Base-by-base conservation (phyloP, 2,329 filamentous ascomycete genomes). In the Ophiocordyceps robertsii region DNA sequence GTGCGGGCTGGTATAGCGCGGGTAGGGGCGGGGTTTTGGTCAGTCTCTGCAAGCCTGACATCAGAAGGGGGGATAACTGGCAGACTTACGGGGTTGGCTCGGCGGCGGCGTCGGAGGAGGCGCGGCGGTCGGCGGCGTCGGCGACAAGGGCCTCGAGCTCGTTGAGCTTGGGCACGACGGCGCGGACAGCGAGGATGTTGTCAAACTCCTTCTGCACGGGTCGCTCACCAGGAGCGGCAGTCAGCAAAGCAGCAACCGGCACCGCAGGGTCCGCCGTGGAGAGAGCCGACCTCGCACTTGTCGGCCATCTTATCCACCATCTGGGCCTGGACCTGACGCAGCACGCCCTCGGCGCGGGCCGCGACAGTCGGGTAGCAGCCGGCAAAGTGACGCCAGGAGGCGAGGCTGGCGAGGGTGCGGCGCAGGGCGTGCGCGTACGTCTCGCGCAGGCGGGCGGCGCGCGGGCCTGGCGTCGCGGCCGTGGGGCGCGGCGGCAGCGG, bases 291-390 rank as follows among this genome's bases (percentile, higher is more conserved):
- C 56, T 67, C 62, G 49, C 75, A 78, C 46, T 76, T 68, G 48
- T 66, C 63, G 19, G 65, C 63, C 46, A 81, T 56, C 49, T 73
- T 65, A 13, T 68, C 68, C 11, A 77, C 69, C 71, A 81, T 75
- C 54, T 74, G 71, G 42, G 59, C 57, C 62, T 79, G 76, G 35
- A 80, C 69, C 48, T 69, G 66, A 47, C 62, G 63, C 51, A 81
- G 62, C 32, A 71, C 66, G 8, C 58, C 61, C 21, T 72, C 71
- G 17, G 73, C 68, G 46, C 65, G 61, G 33, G 59, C 54, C 16
- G 73, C 68, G n/a, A 80, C 64, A 17, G 71, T 76, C 37, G 77
- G 77, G 56, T 77, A 82, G 59, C 77, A 82, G 2, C 69, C 64
- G 2, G 70, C 69, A 50, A 81, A 72, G 55, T 75, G 75, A 39